Conservation (phyloP, 495 filamentous ascomycete species). For the Hypomontagnella monticulosa region DNA sequence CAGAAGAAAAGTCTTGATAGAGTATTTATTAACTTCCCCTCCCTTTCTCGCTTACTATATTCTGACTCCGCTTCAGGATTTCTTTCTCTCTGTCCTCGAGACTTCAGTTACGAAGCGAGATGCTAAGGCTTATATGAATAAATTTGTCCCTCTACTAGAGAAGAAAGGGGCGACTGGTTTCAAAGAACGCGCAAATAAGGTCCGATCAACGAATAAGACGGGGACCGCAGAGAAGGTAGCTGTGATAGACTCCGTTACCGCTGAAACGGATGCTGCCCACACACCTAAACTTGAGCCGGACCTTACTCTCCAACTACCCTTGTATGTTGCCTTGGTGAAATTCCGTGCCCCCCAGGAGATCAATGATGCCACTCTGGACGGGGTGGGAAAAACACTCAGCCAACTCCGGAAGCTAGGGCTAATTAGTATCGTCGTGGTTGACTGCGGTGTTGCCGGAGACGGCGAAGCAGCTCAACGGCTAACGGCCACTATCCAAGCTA, state of each 20-base stretch:
- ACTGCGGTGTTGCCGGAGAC: constrained; percentile 60
- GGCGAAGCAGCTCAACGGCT: constrained; percentile 39
- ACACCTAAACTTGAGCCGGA: constrained; percentile 64
- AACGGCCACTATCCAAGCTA: constrained; percentile 68
- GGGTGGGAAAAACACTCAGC: constrained; percentile 82
- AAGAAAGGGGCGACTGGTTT: constrained; percentile 50
- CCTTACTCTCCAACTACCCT: constrained; percentile 53
- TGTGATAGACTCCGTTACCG: constrained; percentile 3
- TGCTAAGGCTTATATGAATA: constrained; percentile 85
- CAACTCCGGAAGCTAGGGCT: constrained; percentile 85
- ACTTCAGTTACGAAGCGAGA: constrained; percentile 90
- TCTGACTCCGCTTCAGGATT: constrained; percentile 66
- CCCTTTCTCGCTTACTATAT: neutral
- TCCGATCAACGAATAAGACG: constrained; percentile 10
- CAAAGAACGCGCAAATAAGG: constrained; percentile 49
- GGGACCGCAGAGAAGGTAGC: constrained; percentile 6
- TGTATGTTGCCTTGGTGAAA: constrained; percentile 89
- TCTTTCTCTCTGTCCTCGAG: constrained; percentile 81
- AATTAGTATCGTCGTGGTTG: constrained; percentile 81
- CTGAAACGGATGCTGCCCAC: constrained; percentile 29
- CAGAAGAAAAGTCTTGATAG: constrained; percentile 55
- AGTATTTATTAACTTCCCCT: constrained; percentile 35
- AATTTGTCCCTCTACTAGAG: constrained; percentile 67
- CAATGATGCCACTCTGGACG: constrained; percentile 71
- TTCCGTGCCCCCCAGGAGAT: constrained; percentile 76